Base-by-base conservation (phyloP, 805 yeast genomes). In the Starmerella riodocensis region DNA sequence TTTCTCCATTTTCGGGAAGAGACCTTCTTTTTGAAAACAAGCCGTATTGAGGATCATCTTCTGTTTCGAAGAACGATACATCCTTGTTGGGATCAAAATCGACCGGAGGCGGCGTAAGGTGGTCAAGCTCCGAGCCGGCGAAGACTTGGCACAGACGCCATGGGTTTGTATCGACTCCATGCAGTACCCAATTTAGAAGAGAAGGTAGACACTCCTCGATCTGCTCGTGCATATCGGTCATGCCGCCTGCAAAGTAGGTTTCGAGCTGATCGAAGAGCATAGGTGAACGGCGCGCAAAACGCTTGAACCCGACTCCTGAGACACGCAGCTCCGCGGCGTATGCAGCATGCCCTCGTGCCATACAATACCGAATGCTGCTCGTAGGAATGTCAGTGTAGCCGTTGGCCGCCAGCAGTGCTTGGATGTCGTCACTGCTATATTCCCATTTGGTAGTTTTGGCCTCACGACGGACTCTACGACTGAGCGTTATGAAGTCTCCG, bases 401-500 rank as follows among this genome's bases (percentile, higher is more conserved):
- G 13, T 56, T 53, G 9, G 74, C 44, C 34, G 65, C 62, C 37
- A 67, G 59, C 4, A 75, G 59, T n/a, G 56, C 57, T 5, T 62
- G 36, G 3, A 77, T 48, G 35, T 69, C 74, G 2, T 56, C 54
- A 1, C 46, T 45, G 0, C 80, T 77, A 35, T 61, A 53, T 3
- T 55, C 52, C 52, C 64, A 61, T 8, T 41, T 34, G 6, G 47
- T 42, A 12, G 43, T 35, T 7, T 48, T 39, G 27, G 51, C 48
- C 4, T 53, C 45, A 4, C 57, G 45, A 34, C 62, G 56, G 17
- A 52, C 45, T 11, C 63, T 49, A 32, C 64, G 63, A 13, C 63
- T 46, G 45, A 76, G 48, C 5, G 64, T 51, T 7, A 77, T 50
- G 51, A 76, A 67, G 50, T 78, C 85, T 2, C 80, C 84, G 20